Evolutionary conservation across 805 yeast species (phyloP), one percentile per base, ranked within the genome.

Genomic region (Zygoascus biomembranicola): DNA sequence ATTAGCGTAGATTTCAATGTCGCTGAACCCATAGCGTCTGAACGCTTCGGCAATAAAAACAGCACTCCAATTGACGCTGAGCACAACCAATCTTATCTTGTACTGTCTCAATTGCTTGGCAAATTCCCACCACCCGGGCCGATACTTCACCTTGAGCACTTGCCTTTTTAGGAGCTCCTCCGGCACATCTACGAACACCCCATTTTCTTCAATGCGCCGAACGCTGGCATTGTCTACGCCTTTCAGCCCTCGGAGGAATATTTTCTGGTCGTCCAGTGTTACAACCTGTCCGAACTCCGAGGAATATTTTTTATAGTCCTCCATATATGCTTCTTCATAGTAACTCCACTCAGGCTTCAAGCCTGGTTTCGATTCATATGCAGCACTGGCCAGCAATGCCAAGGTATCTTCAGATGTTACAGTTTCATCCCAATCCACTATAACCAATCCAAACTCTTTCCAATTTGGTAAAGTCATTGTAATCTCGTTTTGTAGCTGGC

Each of bases 361-460:
- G n/a, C 63, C 63, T 2, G 75, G 75, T 44, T 73, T 71, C 14
- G 61, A 50, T 2, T 32, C 37, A 51, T 77, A 77, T 0, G 81
- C 78, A 2, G 79, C 73, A 37, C 73, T 66, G 13, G 81, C 79
- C n/a, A 81, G 69, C 5, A 78, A 60, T 26, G 63, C 64, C 31
- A 82, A 75, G 0, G 89, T 81, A 63, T 83, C 88, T 32, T 66
- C 61, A 5, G 61, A 57, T 0, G 88, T 81, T 28, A 80, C 72
- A 0, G 88, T 83, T 44, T 82, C 87, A 62, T 83, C 89, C 82
- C 85, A 83, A 59, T 83, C 89, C 2, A 77, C 65, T 1, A 81
- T 71, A 10, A 81, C 50, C 57, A 41, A 59, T 59, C 32, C 57
- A 20, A 58, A 46, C 13, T 54, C 50, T 37, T 43, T 48, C 16